Base-by-base conservation (phyloP, 345 rosid species). In the Raphanus raphanistrum region DNA sequence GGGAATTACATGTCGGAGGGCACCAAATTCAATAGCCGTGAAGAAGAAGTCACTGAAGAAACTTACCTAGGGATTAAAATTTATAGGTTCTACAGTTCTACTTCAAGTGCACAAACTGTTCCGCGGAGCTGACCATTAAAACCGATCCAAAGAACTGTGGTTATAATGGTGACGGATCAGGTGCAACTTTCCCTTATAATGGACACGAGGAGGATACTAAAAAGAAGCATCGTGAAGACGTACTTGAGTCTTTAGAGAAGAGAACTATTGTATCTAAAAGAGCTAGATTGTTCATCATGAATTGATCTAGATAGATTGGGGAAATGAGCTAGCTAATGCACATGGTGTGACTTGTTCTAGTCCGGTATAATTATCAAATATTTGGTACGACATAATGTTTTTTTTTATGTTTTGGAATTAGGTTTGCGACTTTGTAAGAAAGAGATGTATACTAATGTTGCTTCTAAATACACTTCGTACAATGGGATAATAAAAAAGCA, bases 1-100 rank as follows among this genome's bases (percentile, higher is more conserved):
- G 97, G 93, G 6, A 89, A 85, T 67, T 93, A 89, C 84, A 91
- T 91, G 75, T 90, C 87, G 66, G 84, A 85, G 67, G 97, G 97
- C 6, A 93, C 98, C 32, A 87, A 93, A 63, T 90, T 91, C 82
- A 93, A 89, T 72, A 79, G 92, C 32, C 85, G 97, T 57, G 86
- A 88, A 66, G 97, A 91, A 81, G 84, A 89, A 17, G 90, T 88
- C 21, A 68, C 78, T 4, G 89, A 86, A 29, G 93, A 92, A 87
- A 17, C 1, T 3, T 63, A 72, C n/a, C 1, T 63, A 62, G 48
- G 13, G 13, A 31, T 50, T 73, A 94, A 88, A 80, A 77, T 87
- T 9, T 85, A 86, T 48, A 83, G 96, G n/a, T n/a, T n/a, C n/a
- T n/a, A n/a, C n/a, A n/a, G 63, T 93, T 93, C 75, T 91, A 91